These are phyloP conservation scores for Rhizophagus prolifer DNA, from an alignment of 192 early-diverging fungal genomes.

Conservation along the genomic window DNA sequence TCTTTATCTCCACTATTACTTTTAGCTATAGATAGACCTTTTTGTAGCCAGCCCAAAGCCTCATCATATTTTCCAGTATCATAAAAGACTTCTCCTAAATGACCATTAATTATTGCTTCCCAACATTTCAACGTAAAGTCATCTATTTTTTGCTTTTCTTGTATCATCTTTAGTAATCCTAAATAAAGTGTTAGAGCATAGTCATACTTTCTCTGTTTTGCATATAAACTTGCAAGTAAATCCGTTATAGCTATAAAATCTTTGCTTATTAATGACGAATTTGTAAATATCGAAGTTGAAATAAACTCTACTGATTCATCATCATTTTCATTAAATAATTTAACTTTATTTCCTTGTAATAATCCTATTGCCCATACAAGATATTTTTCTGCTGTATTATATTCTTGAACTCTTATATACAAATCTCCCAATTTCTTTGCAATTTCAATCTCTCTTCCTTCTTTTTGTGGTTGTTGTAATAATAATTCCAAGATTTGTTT, in stretches of 20 bases:
- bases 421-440: slow-evolving; percentile 42
- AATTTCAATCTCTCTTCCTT: slow-evolving; percentile 36
- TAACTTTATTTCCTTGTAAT: slow-evolving; percentile 4
- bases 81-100: slow-evolving; percentile 53
- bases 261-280: background rate
- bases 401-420: slow-evolving; percentile 39
- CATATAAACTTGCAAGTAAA: slow-evolving; percentile 53
- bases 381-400: slow-evolving; percentile 40
- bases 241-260: slow-evolving; percentile 34
- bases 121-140: slow-evolving; percentile 41
- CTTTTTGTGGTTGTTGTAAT: slow-evolving; percentile 36
- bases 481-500: slow-evolving; percentile 37
- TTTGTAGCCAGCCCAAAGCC: slow-evolving; percentile 58
- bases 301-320: background rate
- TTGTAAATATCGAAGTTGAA: background rate
- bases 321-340: background rate
- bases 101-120: slow-evolving; percentile 51
- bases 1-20: slow-evolving; percentile 40
- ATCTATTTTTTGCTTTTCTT: slow-evolving; percentile 29
- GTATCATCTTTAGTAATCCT: slow-evolving; percentile 40
- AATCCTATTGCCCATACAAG: slow-evolving; percentile 47
- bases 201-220: slow-evolving; percentile 45
- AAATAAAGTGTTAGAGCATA: slow-evolving; percentile 50
- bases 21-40: slow-evolving; percentile 45
- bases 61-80: slow-evolving; percentile 48